A percentile compares a stretch with the other conserved stretches of the same genome.
These are phyloP conservation scores for Capronia epimyces DNA, from an alignment of 2,329 filamentous ascomycete genomes.

Conservation along the genomic window DNA sequence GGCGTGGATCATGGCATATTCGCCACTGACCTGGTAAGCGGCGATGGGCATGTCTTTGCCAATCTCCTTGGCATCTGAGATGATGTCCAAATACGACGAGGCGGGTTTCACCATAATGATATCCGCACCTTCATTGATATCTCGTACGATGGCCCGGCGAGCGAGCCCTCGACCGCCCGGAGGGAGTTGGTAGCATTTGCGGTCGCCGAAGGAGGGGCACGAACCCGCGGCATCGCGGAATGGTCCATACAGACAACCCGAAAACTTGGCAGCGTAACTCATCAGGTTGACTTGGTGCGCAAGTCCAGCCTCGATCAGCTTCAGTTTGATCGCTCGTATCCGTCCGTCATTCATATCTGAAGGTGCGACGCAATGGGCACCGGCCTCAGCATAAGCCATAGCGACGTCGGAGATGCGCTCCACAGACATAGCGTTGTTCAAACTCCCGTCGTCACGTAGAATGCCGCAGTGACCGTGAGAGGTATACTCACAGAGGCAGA, in stretches of 20 bases:
- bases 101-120: constrained; percentile 99
- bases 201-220: constrained; percentile 83
- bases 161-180: constrained; percentile 88
- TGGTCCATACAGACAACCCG: constrained; percentile 89
- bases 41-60: constrained; percentile 87
- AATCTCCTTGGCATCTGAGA: constrained; percentile 92
- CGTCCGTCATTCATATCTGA: constrained; percentile 99
- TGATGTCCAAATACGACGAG: constrained; percentile 92
- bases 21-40: constrained; percentile 93
- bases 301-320: constrained; percentile 90
- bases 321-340: constrained; percentile 95
- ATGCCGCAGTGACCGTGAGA: constrained; percentile 97
- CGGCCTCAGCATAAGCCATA: constrained; percentile 91
- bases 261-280: constrained; percentile 98
- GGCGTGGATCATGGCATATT: constrained; percentile 97
- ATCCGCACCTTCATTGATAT: constrained; percentile 90
- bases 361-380: constrained; percentile 92
- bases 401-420: constrained; percentile 96
- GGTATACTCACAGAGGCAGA: constrained; percentile 98
- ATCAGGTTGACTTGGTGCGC: constrained; percentile 88
- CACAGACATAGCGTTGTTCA: constrained; percentile 90
- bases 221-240: constrained; percentile 96
- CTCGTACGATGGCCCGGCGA: constrained; percentile 78
- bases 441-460: constrained; percentile 79
- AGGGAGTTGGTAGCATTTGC: constrained; percentile 93